Base-by-base conservation (phyloP, 1,284 basidiomycete genomes). In the Phlebopus sp. region DNA sequence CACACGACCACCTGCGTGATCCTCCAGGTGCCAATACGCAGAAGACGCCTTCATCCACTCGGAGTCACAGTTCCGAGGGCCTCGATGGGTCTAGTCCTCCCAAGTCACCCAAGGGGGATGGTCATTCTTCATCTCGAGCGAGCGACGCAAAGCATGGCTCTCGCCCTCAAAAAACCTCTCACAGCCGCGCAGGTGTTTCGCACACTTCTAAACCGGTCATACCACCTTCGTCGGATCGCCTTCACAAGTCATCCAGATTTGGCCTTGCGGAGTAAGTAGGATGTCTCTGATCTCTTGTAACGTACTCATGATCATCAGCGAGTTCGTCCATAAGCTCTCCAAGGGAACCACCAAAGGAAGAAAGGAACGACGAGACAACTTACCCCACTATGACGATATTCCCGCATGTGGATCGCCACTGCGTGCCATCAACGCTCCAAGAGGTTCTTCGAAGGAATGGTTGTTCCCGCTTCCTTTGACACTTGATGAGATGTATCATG, bases 401-500 rank as follows among this genome's bases (percentile, higher is more conserved):
- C 60, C 59, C 30, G 55, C 65, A 18, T 63, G 60, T 46, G 62
- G 62, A 13, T 59, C 62, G 21, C 72, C 69, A 4, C 59, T 74
- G 32, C 64, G 56, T 36, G 68, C 73, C n/a, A 66, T 75, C 51
- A 62, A 66, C 29, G 51, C 65, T 50, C 67, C 55, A 60, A 56
- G 62, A 52, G 62, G 58, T 46, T 51, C 47, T 37, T 65, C 64
- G 43, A 73, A 70, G 48, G 74, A 78, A 58, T 84, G 81, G 80
- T 69, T 74, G 19, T 84, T 82, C 63, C 84, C 87, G 0, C 78
- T 97, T 18, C 79, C 82, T 13, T 68, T 94, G 52, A 77, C 87
- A 0, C 81, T 97, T 9, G 90, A 95, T 59, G 92, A 97, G 55
- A 75, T 97, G 41, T 93, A 89, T 73, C 78, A 74, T 50, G 92